A percentile compares a stretch with the other conserved stretches of the same genome.
Evolutionary conservation across 2,329 filamentous ascomycete species (phyloP).

Genomic region (Stachybotrys elegans): DNA sequence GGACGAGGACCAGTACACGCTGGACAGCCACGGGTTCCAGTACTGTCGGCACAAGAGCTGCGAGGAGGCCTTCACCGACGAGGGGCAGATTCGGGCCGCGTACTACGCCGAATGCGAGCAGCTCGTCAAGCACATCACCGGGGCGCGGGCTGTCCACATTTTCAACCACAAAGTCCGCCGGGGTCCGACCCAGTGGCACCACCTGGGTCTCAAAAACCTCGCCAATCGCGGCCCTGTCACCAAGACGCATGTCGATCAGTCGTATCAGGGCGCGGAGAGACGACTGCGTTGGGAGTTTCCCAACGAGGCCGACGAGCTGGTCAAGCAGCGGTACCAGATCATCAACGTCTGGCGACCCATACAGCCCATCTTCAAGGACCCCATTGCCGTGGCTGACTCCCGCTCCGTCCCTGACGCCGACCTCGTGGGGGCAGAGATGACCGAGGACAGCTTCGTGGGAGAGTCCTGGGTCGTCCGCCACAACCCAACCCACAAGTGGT

Average conservation of each 20-base stretch:
- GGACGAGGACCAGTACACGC: conserved; percentile 31
- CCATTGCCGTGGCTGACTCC: conserved; percentile 48
- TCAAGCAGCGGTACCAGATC: conserved; percentile 40
- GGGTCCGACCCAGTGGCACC: conserved; percentile 53
- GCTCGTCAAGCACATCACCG: conserved; percentile 57
- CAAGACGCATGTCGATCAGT: conserved; percentile 48
- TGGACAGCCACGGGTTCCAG: conserved; percentile 38
- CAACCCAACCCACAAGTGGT: conserved; percentile 42
- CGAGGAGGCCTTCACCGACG: conserved; percentile 38
- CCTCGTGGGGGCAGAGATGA: conserved; percentile 42
- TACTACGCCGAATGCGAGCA: conserved; percentile 72
- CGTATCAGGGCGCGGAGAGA: conserved; percentile 34
- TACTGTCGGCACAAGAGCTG: conserved; percentile 23
- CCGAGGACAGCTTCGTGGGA: conserved; percentile 43
- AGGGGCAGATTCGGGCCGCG: conserved; percentile 51
- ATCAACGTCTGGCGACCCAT: conserved; percentile 42
- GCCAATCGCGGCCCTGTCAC: conserved; percentile 41
- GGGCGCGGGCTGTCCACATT: conserved; percentile 54
- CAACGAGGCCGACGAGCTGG: conserved; percentile 32
- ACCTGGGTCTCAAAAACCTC: conserved; percentile 58
- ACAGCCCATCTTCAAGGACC: conserved; percentile 37
- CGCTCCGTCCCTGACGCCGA: conserved; percentile 44
- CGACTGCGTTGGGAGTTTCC: conserved; percentile 35
- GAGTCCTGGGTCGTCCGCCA: conserved; percentile 42
- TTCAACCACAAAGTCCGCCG: conserved; percentile 71